Base-by-base conservation (phyloP, 2,329 filamentous ascomycete genomes). In the Trichoderma afroharzianum region DNA sequence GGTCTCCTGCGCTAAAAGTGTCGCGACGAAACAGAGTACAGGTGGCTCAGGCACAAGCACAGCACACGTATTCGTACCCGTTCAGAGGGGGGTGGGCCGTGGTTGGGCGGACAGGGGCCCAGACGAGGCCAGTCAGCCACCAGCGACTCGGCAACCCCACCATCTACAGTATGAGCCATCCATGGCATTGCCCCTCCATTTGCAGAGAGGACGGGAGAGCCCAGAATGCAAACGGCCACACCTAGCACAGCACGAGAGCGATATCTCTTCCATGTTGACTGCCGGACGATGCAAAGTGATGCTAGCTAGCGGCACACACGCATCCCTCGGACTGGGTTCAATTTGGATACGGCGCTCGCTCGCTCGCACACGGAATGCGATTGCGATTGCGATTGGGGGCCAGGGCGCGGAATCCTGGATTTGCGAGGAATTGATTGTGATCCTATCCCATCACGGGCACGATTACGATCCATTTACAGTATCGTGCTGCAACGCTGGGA, bases 31-130 rank as follows among this genome's bases (percentile, higher is more conserved):
- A 24, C 47, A 53, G 21, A 2, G 21, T 53, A 21, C 43, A 2
- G 2, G 43, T 24, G 47, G 47, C 47, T 53, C 47, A 53, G 47
- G 47, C 47, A 53, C 47, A 53, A 63, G 57, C 30, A 43, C 57
- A 59, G 57, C 57, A 59, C 32, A 70, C 68, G 68, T 70, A 70
- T 70, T 70, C 68, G 68, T 70, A 70, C 68, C 68, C 68, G 68
- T 63, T 70, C 68, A 57, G 32, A 21, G 68, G 9, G 68, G 15
- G 59, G 68, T 63, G 68, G 57, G 36, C 43, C 47, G 59, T 50
- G 43, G 43, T 70, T 70, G 68, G 68, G 68, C 36, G 59, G 53
- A 32, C 68, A 70, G 21, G 68, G 68, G 59, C n/a, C 67, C 58
- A 53, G 57, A 21, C 57, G 28, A 30, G 11, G 58, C 57, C 57